Evolutionary conservation across 257 asterid genomes (phyloP).

Genomic region (Solanum paucissectum): DNA sequence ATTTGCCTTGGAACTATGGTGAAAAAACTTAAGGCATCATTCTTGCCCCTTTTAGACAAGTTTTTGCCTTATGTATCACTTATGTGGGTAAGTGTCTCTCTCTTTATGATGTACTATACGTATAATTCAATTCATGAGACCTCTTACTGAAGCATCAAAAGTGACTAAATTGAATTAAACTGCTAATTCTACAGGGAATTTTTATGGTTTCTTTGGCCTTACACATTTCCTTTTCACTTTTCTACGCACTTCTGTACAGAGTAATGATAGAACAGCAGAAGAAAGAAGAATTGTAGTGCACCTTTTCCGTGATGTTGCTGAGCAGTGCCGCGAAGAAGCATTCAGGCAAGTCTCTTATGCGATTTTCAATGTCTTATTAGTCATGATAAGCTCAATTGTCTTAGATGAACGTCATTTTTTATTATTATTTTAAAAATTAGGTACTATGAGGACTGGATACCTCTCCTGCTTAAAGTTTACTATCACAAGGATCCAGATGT

Average conservation of each 20-base stretch:
- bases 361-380: background rate
- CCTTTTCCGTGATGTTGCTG: background rate
- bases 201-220: background rate
- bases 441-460: background rate
- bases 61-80: background rate
- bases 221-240: background rate
- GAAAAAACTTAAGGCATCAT: background rate
- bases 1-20: slow-evolving; percentile 1
- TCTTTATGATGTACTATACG: background rate
- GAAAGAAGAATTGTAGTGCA: background rate
- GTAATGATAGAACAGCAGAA: background rate
- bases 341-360: background rate
- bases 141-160: background rate
- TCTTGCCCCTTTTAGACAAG: slow-evolving; percentile 2
- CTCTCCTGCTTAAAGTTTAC: background rate
- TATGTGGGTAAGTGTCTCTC: background rate
- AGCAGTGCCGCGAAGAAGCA: background rate
- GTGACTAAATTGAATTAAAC: background rate
- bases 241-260: background rate
- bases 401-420: background rate
- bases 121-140: background rate
- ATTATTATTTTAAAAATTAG: background rate
- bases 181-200: background rate
- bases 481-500: background rate
- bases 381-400: background rate